Percentiles rank a stretch among this genome's conserved stretches.
Conservation (phyloP, 78 protist species). For the Speleostelium caveatum region DNA sequence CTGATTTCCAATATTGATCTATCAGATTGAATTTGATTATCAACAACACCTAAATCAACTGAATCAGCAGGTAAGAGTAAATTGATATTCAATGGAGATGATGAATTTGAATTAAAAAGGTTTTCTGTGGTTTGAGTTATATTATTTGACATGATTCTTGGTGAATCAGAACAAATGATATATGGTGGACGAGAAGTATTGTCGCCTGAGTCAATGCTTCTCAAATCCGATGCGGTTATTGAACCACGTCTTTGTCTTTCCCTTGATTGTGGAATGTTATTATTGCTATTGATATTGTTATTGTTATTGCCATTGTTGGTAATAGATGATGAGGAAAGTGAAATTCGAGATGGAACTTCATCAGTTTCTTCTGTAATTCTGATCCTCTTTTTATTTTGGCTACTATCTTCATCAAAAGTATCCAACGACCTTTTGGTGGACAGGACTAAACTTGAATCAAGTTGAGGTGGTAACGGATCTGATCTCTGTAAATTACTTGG, state of each 20-base stretch:
- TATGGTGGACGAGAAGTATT: conserved; percentile 8
- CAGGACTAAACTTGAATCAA: not conserved
- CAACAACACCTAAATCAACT: not conserved
- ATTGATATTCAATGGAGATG: conserved; percentile 41
- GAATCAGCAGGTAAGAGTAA: conserved; percentile 51
- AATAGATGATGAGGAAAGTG: too few relatives aligned
- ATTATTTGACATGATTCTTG: conserved; percentile 62
- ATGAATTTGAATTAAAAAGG: conserved; percentile 49
- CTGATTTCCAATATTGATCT: conserved; percentile 49
- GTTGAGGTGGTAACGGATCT: not conserved
- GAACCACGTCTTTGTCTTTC: not conserved
- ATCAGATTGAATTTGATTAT: conserved; percentile 8
- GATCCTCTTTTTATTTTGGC: not conserved
- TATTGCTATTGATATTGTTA: not conserved
- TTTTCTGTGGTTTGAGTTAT: conserved; percentile 62
- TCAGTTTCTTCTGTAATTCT: not conserved
- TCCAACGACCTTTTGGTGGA: not conserved
- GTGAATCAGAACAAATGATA: conserved; percentile 52
- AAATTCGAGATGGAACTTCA: too few relatives aligned
- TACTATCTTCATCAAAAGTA: not conserved
- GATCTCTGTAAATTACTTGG: not conserved
- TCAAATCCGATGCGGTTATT: not conserved
- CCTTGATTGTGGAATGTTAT: not conserved
- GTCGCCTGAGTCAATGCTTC: not conserved
- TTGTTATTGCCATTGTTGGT: not conserved